phyloP scores from a whole-genome alignment of 805 yeast genomes.

The Ogataea minuta region DNA sequence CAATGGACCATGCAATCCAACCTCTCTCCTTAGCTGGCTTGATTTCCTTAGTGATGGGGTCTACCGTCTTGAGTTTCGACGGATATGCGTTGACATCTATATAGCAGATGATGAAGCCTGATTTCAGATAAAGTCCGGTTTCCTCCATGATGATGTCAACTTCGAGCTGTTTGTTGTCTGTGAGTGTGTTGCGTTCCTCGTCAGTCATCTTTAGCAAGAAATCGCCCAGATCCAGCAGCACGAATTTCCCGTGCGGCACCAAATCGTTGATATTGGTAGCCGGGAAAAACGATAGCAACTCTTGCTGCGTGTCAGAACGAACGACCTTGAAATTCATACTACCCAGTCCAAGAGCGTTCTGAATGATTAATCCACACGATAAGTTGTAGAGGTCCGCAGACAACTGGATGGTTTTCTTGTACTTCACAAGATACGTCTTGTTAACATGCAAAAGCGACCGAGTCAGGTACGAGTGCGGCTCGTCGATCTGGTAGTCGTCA shows the following conservation, averaged over 20 bases:
- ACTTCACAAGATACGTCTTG: constrained; percentile 48
- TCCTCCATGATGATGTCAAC: constrained; percentile 54
- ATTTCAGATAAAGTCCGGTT: constrained; percentile 51
- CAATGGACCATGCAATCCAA: constrained; percentile 36
- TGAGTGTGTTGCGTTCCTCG: not conserved
- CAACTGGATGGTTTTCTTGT: constrained; percentile 43
- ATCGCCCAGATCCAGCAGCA: constrained; percentile 50
- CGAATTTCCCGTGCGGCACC: constrained; percentile 50
- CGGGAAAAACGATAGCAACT: constrained; percentile 47
- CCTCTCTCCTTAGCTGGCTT: constrained; percentile 10
- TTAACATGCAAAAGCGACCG: constrained; percentile 43
- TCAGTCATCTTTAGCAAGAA: constrained; percentile 33
- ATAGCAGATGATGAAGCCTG: constrained; percentile 44
- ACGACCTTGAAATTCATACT: constrained; percentile 53
- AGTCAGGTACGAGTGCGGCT: constrained; percentile 42
- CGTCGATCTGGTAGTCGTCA: constrained; percentile 40
- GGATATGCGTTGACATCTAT: constrained; percentile 36
- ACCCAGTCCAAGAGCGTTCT: constrained; percentile 55
- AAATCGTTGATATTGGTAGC: constrained; percentile 57
- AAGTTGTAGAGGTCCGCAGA: constrained; percentile 50
- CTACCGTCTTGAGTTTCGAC: constrained; percentile 2
- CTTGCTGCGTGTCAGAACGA: constrained; percentile 31
- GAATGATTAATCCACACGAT: constrained; percentile 51
- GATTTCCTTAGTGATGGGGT: constrained; percentile 6
- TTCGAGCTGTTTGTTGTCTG: constrained; percentile 29